Percentiles rank a stretch among this genome's conserved stretches.
These are phyloP conservation scores for Excoecaria agallocha DNA, from an alignment of 345 rosid genomes.

Conservation along the genomic window DNA sequence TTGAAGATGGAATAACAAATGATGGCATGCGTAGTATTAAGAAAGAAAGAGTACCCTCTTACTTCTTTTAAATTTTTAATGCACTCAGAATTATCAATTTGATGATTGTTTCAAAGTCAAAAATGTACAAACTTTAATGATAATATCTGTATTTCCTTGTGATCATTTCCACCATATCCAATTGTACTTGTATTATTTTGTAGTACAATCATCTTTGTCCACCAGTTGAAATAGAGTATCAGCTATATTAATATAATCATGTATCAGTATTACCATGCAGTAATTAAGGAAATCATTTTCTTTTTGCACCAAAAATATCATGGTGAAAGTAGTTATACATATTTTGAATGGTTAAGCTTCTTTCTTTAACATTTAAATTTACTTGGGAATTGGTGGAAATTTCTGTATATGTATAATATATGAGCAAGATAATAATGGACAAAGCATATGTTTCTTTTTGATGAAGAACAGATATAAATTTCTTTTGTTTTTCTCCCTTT, in stretches of 20 bases:
- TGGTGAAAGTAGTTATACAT: neutral
- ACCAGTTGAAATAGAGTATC: too few relatives aligned
- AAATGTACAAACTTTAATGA: slow-evolving; percentile 21
- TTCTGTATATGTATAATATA: neutral
- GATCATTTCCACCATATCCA: neutral
- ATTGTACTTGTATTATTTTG: neutral
- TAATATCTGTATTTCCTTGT: neutral
- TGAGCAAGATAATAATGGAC: too few relatives aligned
- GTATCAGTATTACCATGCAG: too few relatives aligned
- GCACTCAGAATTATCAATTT: slow-evolving; percentile 1
- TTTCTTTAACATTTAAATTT: neutral
- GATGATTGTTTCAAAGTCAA: slow-evolving; percentile 25
- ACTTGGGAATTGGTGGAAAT: neutral
- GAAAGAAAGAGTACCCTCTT: slow-evolving; percentile 18
- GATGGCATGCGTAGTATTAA: slow-evolving; percentile 12
- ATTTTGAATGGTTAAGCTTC: neutral
- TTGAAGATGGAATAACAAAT: slow-evolving; percentile 23
- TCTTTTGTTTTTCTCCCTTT: neutral
- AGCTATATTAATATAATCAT: too few relatives aligned
- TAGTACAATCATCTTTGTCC: too few relatives aligned
- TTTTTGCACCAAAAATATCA: too few relatives aligned
- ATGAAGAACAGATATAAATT: neutral
- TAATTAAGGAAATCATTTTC: too few relatives aligned
- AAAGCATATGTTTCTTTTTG: too few relatives aligned
- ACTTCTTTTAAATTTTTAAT: slow-evolving; percentile 6